Conservation (phyloP, 2,329 filamentous ascomycete genomes). For the Clarireedia homoeocarpa region DNA sequence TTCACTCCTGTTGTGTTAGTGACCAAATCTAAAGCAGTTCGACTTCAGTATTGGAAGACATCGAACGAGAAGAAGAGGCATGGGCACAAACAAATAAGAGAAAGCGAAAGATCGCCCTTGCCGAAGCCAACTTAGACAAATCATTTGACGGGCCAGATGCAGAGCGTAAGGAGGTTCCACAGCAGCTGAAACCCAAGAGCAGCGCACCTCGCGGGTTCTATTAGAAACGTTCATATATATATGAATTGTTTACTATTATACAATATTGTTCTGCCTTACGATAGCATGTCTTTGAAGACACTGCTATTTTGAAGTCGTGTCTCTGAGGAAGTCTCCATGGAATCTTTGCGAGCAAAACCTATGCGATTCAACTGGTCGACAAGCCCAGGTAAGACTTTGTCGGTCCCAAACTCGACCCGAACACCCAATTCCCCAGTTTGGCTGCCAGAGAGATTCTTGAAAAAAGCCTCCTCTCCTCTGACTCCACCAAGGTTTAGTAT, state of each 20-base stretch:
- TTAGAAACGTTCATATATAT: conserved; percentile 10
- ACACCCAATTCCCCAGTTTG: conserved; percentile 46
- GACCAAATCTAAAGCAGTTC: background rate
- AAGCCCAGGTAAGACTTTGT: conserved; percentile 48
- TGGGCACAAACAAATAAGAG: conserved; percentile 28
- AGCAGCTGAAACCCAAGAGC: conserved; percentile 12
- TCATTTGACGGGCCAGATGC: background rate
- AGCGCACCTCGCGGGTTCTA: conserved; percentile 28
- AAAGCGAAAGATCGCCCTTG: conserved; percentile 17
- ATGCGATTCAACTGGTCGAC: conserved; percentile 39
- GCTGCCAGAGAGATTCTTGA: conserved; percentile 44
- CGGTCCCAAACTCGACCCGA: conserved; percentile 50
- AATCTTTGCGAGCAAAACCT: conserved; percentile 21
- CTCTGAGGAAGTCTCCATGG: conserved; percentile 22
- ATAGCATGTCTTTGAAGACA: conserved; percentile 54
- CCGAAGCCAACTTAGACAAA: background rate
- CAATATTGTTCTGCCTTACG: conserved; percentile 25
- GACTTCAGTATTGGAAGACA: conserved; percentile 51
- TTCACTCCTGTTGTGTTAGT: background rate
- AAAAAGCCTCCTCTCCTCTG: conserved; percentile 69
- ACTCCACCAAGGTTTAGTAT: conserved; percentile 84
- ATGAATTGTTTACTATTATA: conserved; percentile 13
- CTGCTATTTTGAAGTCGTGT: conserved; percentile 22
- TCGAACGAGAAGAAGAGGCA: conserved; percentile 54
- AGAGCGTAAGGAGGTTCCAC: conserved; percentile 9